Evolutionary conservation across 1,284 basidiomycete genomes (phyloP).

Genomic region (Ustilago shanxiensis): DNA sequence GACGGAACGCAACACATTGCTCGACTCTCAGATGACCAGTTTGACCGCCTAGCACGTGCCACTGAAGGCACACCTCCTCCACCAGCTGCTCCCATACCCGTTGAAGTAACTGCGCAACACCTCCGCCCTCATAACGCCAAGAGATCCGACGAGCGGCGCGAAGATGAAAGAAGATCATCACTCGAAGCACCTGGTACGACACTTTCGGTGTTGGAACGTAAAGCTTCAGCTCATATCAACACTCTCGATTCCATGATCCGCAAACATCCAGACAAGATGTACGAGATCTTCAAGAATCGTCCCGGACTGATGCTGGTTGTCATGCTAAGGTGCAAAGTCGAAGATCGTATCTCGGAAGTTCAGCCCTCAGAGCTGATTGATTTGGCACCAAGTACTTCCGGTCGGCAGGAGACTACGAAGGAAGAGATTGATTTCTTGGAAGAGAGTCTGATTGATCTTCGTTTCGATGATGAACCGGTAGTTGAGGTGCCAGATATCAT

Average conservation of each 20-base stretch:
- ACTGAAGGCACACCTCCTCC: constrained; percentile 10
- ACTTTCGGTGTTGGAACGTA: constrained; percentile 28
- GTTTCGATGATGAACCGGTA: constrained; percentile 18
- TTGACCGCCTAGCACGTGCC: constrained; percentile 28
- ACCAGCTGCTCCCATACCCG: constrained; percentile 14
- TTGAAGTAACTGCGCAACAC: neutral
- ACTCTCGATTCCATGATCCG: constrained; percentile 29
- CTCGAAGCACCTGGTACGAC: constrained; percentile 23
- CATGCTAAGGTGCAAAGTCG: constrained; percentile 27
- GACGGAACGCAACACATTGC: constrained; percentile 30
- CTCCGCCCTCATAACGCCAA: neutral
- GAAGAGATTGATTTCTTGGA: constrained; percentile 15
- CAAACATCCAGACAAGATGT: constrained; percentile 35
- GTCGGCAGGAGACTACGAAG: neutral
- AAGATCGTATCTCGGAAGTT: constrained; percentile 21
- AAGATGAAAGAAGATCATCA: constrained; percentile 11
- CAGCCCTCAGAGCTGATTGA: constrained; percentile 1
- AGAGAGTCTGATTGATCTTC: constrained; percentile 28
- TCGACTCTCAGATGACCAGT: constrained; percentile 30
- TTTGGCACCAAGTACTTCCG: neutral
- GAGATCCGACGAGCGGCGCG: neutral
- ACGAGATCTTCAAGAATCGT: constrained; percentile 11
- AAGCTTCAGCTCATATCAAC: constrained; percentile 25
- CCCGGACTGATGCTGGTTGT: constrained; percentile 36
- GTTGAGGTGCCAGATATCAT: constrained; percentile 21